These are phyloP conservation scores for Dissophora globulifera DNA, from an alignment of 192 early-diverging fungal species.

Conservation along the genomic window DNA sequence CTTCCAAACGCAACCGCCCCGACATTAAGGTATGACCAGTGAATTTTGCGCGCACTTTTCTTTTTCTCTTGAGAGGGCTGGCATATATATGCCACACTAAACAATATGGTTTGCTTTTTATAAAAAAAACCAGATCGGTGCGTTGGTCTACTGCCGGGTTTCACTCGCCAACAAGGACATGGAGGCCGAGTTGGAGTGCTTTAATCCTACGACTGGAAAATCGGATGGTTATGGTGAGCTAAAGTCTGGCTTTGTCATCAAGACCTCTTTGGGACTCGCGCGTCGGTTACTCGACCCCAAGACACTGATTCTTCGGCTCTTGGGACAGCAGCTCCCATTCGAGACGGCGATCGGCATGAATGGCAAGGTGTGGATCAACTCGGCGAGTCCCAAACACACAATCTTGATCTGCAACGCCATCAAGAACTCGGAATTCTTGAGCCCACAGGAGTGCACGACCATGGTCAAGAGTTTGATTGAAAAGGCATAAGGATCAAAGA, in stretches of 20 bases:
- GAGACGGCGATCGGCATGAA: constrained; percentile 94
- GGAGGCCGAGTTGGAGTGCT: constrained; percentile 97
- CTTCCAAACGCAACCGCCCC: constrained; percentile 90
- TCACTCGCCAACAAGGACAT: constrained; percentile 92
- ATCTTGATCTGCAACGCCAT: constrained; percentile 78
- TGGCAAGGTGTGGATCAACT: constrained; percentile 93
- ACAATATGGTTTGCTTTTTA: neutral
- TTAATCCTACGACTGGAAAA: constrained; percentile 81
- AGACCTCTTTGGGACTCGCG: constrained; percentile 82
- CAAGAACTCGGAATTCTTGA: constrained; percentile 76
- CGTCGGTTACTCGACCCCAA: constrained; percentile 75
- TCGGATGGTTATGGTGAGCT: constrained; percentile 94
- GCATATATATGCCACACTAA: constrained; percentile 1
- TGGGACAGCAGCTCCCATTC: constrained; percentile 81
- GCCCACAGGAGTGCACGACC: constrained; percentile 62
- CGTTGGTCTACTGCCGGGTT: constrained; percentile 87
- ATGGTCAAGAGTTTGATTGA: constrained; percentile 52
- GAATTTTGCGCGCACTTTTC: too few relatives aligned
- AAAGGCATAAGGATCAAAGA: constrained; percentile 23
- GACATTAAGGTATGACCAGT: constrained; percentile 67
- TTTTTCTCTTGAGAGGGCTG: too few relatives aligned
- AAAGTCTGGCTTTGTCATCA: constrained; percentile 80
- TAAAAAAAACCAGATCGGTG: constrained; percentile 74
- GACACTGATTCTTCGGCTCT: constrained; percentile 73
- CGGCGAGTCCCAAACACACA: constrained; percentile 67